Base-by-base conservation (phyloP, 805 yeast species). In the Candida ficus region DNA sequence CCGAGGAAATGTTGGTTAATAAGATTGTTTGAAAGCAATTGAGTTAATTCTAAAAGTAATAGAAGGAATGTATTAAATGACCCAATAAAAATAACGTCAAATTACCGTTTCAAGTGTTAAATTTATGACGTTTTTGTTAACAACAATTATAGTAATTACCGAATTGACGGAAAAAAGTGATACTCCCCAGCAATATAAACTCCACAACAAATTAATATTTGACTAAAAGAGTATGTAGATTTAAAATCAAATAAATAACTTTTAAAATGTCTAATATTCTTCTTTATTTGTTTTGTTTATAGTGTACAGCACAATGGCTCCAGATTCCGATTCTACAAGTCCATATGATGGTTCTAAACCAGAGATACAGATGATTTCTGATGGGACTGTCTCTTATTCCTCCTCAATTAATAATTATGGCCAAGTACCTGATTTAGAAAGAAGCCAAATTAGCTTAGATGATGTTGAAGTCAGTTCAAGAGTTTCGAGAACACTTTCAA, bases 381-480 rank as follows among this genome's bases (percentile, higher is more conserved):
- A 33, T 17, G 4, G 10, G 5, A 18, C 29, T 5, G 17, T 12
- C 6, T 34, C 37, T 4, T 17, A 5, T n/a, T 25, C 23, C 6
- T 7, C 22, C 9, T 14, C 16, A 25, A 19, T 9, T 14, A 6
- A 29, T 14, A 7, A 29, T 17, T 14, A 8, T 7, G 19, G 7
- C 11, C 34, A 2, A 7, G n/a, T 10, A 8, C 7, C 22, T 10
- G 29, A 26, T 19, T 10, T 25, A 7, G 38, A 34, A n/a, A 34
- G 35, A 27, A 21, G 26, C 12, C 23, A 19, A 7, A 4, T 29
- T 9, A 14, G 25, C 14, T 4, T 34, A 7, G 39, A 35, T 7
- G 30, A 40, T 17, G 43, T 40, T 12, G 43, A 40, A 28, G 43
- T 40, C 8, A 35, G 26, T 17, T 27, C 39, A 12, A 27, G 14